Percentiles rank a stretch among this genome's conserved stretches.
phyloP scores from a whole-genome alignment of 768 basidiomycete genomes.

The Lactifluus echinatus region DNA sequence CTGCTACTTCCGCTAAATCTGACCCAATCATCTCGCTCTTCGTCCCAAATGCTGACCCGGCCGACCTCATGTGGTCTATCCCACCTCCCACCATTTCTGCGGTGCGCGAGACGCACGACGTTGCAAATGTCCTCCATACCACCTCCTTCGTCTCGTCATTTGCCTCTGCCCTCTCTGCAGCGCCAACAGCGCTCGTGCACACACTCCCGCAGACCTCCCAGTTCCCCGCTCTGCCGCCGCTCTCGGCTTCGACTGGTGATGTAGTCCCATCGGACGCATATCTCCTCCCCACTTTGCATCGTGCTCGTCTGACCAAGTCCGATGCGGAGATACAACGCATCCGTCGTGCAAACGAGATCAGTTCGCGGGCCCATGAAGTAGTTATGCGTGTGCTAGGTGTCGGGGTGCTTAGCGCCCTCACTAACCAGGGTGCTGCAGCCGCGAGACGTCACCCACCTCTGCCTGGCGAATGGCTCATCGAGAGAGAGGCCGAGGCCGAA shows the following conservation, averaged over 20 bases:
- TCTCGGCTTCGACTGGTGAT: constrained; percentile 29
- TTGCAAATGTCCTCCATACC: constrained; percentile 49
- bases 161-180: constrained; percentile 37
- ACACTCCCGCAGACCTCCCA: constrained; percentile 48
- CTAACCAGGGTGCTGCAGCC: constrained; percentile 26
- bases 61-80: constrained; percentile 82
- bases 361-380: constrained; percentile 81
- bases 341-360: constrained; percentile 73
- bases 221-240: constrained; percentile 42
- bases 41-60: constrained; percentile 65
- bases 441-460: constrained; percentile 42
- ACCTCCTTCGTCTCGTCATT: constrained; percentile 39
- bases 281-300: constrained; percentile 72
- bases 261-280: constrained; percentile 42
- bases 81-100: constrained; percentile 64
- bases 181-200: constrained; percentile 57
- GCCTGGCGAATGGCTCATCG: constrained; percentile 80
- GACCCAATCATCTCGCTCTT: constrained; percentile 50
- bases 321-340: constrained; percentile 66
- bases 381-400: constrained; percentile 86
- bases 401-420: constrained; percentile 41
- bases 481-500: constrained; percentile 90
- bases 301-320: constrained; percentile 72
- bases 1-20: constrained; percentile 42
- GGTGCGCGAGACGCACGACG: constrained; percentile 46